Percentiles rank a stretch among this genome's conserved stretches.
Evolutionary conservation across 1,139 yeast genomes (phyloP).

Genomic region (Suhomyces wounanorum): DNA sequence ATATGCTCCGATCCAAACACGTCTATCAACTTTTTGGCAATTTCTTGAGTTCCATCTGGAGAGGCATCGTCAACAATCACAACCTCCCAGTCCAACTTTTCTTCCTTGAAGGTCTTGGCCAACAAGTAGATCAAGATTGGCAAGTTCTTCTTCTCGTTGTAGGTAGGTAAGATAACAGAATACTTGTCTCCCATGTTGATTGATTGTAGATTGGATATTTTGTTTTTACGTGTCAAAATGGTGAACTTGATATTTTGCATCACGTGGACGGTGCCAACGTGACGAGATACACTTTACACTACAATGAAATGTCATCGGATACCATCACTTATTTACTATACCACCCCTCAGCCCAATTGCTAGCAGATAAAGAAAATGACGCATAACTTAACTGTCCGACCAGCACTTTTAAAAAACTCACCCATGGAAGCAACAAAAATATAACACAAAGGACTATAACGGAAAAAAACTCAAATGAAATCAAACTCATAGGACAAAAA

Average conservation of each 20-base stretch:
- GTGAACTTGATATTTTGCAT: neutral
- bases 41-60: constrained; percentile 81
- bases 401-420: constrained; percentile 2
- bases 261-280: neutral
- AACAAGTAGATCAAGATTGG: constrained; percentile 74
- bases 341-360: constrained; percentile 2
- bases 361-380: constrained; percentile 1
- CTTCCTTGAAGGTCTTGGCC: constrained; percentile 66
- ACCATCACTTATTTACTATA: constrained; percentile 1
- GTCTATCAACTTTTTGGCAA: constrained; percentile 64
- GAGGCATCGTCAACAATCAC: constrained; percentile 79
- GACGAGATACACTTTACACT: neutral
- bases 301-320: neutral
- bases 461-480: constrained; percentile 2
- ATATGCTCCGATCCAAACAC: constrained; percentile 67
- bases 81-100: constrained; percentile 73
- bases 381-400: constrained; percentile 1
- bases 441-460: constrained; percentile 5
- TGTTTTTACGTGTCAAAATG: constrained; percentile 10
- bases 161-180: constrained; percentile 77
- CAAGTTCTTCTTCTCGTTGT: constrained; percentile 69
- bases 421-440: constrained; percentile 4
- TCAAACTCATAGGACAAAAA: constrained; percentile 8
- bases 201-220: neutral
- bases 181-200: constrained; percentile 51